A percentile compares a stretch with the other conserved stretches of the same genome.
Evolutionary conservation across 257 asterid genomes (phyloP).

Genomic region (Nicotiana tabacum): DNA sequence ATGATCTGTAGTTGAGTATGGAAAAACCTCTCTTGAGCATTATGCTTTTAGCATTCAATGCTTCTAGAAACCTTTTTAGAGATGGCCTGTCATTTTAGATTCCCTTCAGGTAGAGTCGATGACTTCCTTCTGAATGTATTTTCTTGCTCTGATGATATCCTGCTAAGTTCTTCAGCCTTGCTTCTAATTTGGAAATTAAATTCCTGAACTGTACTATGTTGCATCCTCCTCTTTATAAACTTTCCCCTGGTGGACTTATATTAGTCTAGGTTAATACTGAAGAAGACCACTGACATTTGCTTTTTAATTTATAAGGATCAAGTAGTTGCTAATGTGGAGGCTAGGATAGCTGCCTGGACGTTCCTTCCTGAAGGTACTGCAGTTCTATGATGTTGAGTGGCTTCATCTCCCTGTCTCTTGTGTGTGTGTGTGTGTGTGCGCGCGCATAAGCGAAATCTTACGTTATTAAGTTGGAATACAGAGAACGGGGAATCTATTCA

Average conservation of each 20-base stretch:
- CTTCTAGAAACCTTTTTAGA: neutral
- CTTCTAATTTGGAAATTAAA: neutral
- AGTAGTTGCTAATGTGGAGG: conserved; percentile 54
- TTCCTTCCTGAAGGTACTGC: conserved; percentile 79
- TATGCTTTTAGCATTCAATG: neutral
- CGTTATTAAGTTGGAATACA: conserved; percentile 23
- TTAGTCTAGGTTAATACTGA: neutral
- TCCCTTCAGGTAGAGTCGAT: neutral
- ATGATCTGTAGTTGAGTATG: neutral
- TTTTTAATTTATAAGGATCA: conserved; percentile 48
- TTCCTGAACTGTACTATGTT: neutral
- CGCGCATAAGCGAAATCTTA: neutral
- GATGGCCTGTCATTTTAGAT: neutral
- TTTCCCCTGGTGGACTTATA: neutral
- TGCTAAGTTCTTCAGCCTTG: neutral
- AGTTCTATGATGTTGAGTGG: neutral
- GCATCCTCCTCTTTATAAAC: neutral
- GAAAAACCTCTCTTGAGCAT: neutral
- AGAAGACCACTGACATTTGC: neutral
- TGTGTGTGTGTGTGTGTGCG: too few relatives aligned
- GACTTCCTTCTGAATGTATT: neutral
- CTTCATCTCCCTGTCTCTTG: neutral
- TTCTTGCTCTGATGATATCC: neutral
- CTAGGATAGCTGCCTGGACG: conserved; percentile 86
- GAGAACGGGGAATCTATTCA: conserved; percentile 92